phyloP scores from a whole-genome alignment of 2,329 filamentous ascomycete genomes.

The Exophiala spinifera region DNA sequence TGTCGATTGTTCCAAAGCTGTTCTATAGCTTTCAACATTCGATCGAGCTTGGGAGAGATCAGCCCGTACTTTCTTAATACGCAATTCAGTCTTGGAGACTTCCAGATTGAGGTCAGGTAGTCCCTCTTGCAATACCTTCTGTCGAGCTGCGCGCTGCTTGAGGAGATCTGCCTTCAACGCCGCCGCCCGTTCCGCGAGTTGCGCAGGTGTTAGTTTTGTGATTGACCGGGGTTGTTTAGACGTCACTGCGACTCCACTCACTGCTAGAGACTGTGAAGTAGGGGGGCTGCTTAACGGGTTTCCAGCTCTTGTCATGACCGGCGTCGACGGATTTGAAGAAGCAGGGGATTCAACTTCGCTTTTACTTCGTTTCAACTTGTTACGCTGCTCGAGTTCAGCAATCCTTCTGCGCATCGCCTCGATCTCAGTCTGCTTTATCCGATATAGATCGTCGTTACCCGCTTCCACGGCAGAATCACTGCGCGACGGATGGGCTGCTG shows the following conservation, averaged over 20 bases:
- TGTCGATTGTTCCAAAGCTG: conserved; percentile 15
- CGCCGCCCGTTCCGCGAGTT: conserved; percentile 24
- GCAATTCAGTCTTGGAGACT: conserved; percentile 38
- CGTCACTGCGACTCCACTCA: background rate
- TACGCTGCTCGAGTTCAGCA: conserved; percentile 47
- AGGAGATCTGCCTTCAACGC: conserved; percentile 33
- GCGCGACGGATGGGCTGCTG: conserved; percentile 11
- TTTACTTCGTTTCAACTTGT: conserved; percentile 40
- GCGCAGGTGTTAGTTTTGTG: conserved; percentile 22
- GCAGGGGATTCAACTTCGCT: conserved; percentile 39
- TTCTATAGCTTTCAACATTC: conserved; percentile 12
- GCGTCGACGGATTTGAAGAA: conserved; percentile 26
- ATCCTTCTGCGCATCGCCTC: conserved; percentile 48
- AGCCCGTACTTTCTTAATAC: conserved; percentile 35
- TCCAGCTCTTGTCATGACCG: conserved; percentile 10
- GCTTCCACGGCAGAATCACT: conserved; percentile 13
- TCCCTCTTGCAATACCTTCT: conserved; percentile 49
- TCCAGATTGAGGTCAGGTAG: conserved; percentile 47
- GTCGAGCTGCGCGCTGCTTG: conserved; percentile 41
- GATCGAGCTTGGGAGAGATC: conserved; percentile 33
- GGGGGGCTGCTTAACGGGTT: conserved; percentile 11
- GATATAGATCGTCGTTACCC: conserved; percentile 43
- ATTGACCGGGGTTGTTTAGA: background rate
- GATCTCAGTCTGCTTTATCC: conserved; percentile 49
- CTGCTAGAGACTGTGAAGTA: background rate